Evolutionary conservation across 306 rosid genomes (phyloP), one percentile per base, ranked within the genome.

Genomic region (Clitoria ternatea): DNA sequence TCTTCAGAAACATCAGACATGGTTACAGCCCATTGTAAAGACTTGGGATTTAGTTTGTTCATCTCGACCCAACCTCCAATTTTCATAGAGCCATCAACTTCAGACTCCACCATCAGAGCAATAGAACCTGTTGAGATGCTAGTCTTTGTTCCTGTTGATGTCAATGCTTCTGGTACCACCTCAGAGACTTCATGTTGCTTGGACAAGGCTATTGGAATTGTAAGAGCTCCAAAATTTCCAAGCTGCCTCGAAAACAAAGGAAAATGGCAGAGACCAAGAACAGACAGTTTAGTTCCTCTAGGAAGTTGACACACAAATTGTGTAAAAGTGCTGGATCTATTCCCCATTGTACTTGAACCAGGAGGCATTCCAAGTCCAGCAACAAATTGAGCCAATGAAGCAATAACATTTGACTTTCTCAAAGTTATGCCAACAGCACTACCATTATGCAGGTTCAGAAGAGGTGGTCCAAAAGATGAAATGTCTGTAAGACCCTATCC

Each of bases 31-130:
- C 96, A 94, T 70, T 79, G 85, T 50, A 86, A 19, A 69, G 53
- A 30, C 35, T 70, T 82, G 3, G 87, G 79, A 56, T 83, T 76
- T 37, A 85, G 78, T 26, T 77, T 76, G 20, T 80, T 72, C 87
- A 91, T 72, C 85, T 95, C 92, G 22, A 91, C 61, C 99, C 99
- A 95, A 55, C 92, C 96, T 68, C 87, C 96, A 27, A 95, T 18
- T 76, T 84, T 89, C 9, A 90, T 78, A 27, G 47, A 70, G 35
- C 84, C 96, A 63, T 87, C 91, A 36, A 87, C 70, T 68, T 91
- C 90, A 0, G 96, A 84, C 62, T 89, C 97, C 35, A 81, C 43
- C 81, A 62, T 60, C 19, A 91, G 47, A 56, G 96, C 96, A 60
- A 86, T 43, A 42, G 89, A 91, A 52, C 89, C 81, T 52, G 75